A percentile compares a stretch with the other conserved stretches of the same genome.
Conservation (phyloP, 208 protist genomes). For the Spongospora subterranea region DNA sequence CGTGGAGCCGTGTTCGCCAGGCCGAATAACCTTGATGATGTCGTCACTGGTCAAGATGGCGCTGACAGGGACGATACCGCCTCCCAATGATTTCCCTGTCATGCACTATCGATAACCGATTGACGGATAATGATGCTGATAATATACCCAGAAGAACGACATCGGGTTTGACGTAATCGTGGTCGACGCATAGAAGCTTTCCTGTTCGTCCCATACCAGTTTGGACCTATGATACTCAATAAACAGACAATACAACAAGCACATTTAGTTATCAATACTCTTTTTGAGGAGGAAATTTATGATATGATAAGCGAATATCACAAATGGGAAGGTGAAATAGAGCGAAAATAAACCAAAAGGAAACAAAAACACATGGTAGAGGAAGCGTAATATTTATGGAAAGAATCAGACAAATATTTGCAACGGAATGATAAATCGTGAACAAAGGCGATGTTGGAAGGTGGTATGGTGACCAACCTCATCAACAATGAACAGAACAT, state of each 20-base stretch:
- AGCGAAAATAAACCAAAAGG: no score
- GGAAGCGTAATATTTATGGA: no score
- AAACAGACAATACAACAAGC: neutral
- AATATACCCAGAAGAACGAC: conserved; percentile 81
- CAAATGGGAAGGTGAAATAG: no score
- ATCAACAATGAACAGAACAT: conserved; percentile 70
- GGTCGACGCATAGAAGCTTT: conserved; percentile 67
- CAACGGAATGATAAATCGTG: neutral
- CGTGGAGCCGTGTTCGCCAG: conserved; percentile 83
- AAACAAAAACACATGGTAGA: no score
- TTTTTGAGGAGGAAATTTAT: no score
- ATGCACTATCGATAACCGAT: neutral
- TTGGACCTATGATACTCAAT: conserved; percentile 66
- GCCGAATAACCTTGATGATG: conserved; percentile 82
- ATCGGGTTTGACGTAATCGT: conserved; percentile 79
- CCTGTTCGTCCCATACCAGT: conserved; percentile 77
- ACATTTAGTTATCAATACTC: neutral
- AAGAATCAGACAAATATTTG: no score
- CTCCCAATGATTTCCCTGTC: conserved; percentile 81
- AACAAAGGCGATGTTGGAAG: neutral
- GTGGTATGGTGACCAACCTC: conserved; percentile 47
- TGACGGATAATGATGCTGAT: neutral
- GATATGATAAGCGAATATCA: no score
- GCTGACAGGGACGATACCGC: conserved; percentile 85
- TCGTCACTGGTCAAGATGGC: conserved; percentile 80